Evolutionary conservation across 495 filamentous ascomycete species (phyloP).

Genomic region (Daldinia childiae): DNA sequence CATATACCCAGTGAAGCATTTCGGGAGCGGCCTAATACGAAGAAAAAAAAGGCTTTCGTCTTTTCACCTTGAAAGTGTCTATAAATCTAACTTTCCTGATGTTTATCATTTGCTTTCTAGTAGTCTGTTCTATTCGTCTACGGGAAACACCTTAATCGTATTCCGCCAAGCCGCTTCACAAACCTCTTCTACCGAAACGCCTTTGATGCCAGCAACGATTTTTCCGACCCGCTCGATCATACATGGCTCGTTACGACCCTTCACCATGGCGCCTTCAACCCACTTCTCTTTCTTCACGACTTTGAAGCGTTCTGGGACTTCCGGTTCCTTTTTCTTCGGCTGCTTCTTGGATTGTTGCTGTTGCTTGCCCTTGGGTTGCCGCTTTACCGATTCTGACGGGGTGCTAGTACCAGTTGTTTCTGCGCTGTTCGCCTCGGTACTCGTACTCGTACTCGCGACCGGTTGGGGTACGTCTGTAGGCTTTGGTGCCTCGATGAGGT

Average conservation of each 20-base stretch:
- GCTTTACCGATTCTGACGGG: conserved; percentile 14
- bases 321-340: conserved; percentile 54
- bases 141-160: conserved; percentile 79
- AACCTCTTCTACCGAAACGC: conserved; percentile 77
- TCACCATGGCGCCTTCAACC: conserved; percentile 82
- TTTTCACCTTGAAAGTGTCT: not conserved
- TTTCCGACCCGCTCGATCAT: conserved; percentile 84
- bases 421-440: conserved; percentile 14
- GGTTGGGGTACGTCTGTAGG: not conserved
- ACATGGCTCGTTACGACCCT: conserved; percentile 91
- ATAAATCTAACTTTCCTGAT: not conserved
- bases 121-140: conserved; percentile 59
- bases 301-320: conserved; percentile 59
- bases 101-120: not conserved
- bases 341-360: conserved; percentile 51
- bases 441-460: not conserved
- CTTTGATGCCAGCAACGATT: conserved; percentile 87
- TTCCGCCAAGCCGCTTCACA: conserved; percentile 89
- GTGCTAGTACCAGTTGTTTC: not conserved
- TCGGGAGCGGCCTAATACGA: not conserved
- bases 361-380: conserved; percentile 32
- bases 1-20: conserved; percentile 20
- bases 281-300: conserved; percentile 92
- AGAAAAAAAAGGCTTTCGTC: not conserved
- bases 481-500: conserved; percentile 51